Evolutionary conservation across 768 basidiomycete species (phyloP), one percentile per base, ranked within the genome.

Genomic region (Termitomyces sp.): DNA sequence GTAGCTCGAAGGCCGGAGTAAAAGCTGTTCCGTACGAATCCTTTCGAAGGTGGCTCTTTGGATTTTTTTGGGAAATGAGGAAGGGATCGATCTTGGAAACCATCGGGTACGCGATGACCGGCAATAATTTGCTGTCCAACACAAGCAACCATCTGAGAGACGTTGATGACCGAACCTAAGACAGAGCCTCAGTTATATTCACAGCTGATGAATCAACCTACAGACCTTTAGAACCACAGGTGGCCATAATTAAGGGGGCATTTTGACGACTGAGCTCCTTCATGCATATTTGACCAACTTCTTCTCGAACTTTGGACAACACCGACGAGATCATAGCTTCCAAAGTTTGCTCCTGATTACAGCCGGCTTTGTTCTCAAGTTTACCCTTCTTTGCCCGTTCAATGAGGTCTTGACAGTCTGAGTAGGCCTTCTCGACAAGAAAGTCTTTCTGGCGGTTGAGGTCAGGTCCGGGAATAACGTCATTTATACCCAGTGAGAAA

Each of bases 141-240:
- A 84, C 96, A 98, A 69, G 96, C 97, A 55, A 98, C 96, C 97
- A 99, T 99, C 76, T 99, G 97, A 26, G 94, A 96, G 57, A 99
- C 97, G 74, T 99, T 99, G 75, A 99, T 96, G 62, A 94, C 92
- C 68, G 97, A 98, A 72, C 97, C 96, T 77, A 46, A 14, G 36
- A 14, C 51, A 10, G 59, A 36, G 13, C 41, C 28, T 35, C 55
- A 28, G 8, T 14, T 9, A 52, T 32, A 7, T 10, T 30, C 57
- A 47, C 20, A 38, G 46, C 20, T 32, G 23, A 40, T 23, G 30
- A 56, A 9, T 5, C 26, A 52, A 26, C 36, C 14, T 40, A 26
- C n/a, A 28, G 14, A 91, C 96, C 97, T 82, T 98, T 98, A 5
- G 97, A 98, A 71, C 96, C 96, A 75, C 95, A 98, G 43, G 94